Evolutionary conservation across 1,139 yeast genomes (phyloP), one percentile per base, ranked within the genome.

Genomic region (Debaryomyces robertsiae): DNA sequence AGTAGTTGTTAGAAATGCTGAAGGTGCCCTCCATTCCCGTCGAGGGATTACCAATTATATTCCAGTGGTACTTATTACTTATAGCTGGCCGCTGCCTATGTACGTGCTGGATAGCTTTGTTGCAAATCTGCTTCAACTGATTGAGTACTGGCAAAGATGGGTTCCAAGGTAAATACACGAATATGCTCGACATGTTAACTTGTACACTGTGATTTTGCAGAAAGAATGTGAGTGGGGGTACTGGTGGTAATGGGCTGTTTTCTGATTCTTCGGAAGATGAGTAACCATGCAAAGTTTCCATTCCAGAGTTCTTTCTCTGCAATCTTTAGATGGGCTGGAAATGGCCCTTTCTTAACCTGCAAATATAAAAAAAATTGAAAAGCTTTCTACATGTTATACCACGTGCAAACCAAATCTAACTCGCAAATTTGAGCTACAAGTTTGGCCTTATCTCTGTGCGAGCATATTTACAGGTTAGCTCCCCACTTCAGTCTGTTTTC

Each of bases 131-230:
- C 35, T 46, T 36, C 19, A 44, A 27, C 17, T 34, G 41, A 38
- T 33, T 41, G 6, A 45, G 19, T 23, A 43, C 42, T 16, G 31
- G 30, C 27, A 43, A 32, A 17, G 47, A 41, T 15, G 55, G 55
- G 13, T 38, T 41, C 55, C 55, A 51, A 16, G 49, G 52, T 16
- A 51, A 39, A 30, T 47, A 47, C 9, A 47, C 27, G 37, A 47
- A 50, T 11, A 44, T 19, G 14, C 43, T 34, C 9, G 46, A 38
- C 54, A 51, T 50, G 17, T 45, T 41, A 2, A 36, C 27, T 18
- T 41, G 46, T 19, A 39, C 28, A 13, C 41, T 25, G 35, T 41
- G 50, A 34, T 49, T 51, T 36, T 50, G 53, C 48, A 48, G 51
- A 29, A 46, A 51, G n/a, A 49, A 40, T 29, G 40, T 41, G 10